Base-by-base conservation (phyloP, 176 grass and related monocot genomes). In the Carex littledalei region DNA sequence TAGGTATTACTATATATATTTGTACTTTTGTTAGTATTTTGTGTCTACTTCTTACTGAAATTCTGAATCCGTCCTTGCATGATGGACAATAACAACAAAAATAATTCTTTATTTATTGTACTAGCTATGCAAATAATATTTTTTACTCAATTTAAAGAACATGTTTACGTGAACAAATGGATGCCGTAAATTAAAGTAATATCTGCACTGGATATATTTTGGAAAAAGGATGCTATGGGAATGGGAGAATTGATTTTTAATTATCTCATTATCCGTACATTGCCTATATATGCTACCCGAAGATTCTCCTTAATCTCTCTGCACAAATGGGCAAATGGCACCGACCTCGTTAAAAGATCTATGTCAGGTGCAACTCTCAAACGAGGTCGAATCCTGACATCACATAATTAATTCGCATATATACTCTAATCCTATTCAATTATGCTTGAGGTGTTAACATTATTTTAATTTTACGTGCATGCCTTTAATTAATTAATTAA, bases 291-390 rank as follows among this genome's bases (percentile, higher is more conserved):
- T 50, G 29, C 49, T 15, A 17, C 26, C 5, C 14, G 1, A 32
- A 78, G 45, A 12, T 78, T 78, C 49, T 78, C 55, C 73, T 78
- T 56, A 12, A 54, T 78, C 73, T 78, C 10, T 54, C 12, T 55
- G 15, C 47, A 12, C 9, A 43, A 2, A 26, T 22, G 17, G 2
- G 10, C 47, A 50, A 12, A 26, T 22, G 17, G 2, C 69, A 65
- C 72, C 11, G 72, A 54, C 39, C 39, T 72, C 2, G 39, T 21
- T 18, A 72, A 72, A 71, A 72, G 18, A 55, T 26, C 12, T 16
- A 31, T 77, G 21, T 55, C n/a, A 77, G 20, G 47, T 55, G 72
- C 43, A 76, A 55, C 4, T 31, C 50, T 21, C 17, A 52, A 73
- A 73, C 41, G 21, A 77, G 12, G 72, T 77, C 21, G 21, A 54